Percentiles rank a stretch among this genome's conserved stretches.
phyloP scores from a whole-genome alignment of 306 rosid species.

The Citrullus amarus region DNA sequence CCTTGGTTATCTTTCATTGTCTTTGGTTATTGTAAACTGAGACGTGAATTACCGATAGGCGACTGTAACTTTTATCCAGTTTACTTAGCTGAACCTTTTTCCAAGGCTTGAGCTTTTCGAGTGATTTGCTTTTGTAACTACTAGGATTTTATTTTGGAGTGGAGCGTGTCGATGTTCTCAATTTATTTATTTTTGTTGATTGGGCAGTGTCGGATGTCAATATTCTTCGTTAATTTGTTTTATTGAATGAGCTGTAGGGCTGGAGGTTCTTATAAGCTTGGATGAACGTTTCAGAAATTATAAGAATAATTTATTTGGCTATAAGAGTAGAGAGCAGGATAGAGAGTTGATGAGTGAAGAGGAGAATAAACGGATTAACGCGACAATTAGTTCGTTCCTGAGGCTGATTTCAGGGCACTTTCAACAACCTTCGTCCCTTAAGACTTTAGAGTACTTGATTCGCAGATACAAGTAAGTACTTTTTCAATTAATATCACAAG shows the following conservation, averaged over 20 bases:
- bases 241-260: slow-evolving; percentile 34
- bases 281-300: slow-evolving; percentile 59
- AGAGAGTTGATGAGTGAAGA: slow-evolving; percentile 62
- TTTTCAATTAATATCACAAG: not conserved
- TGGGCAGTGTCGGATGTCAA: not conserved
- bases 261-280: slow-evolving; percentile 47
- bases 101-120: not conserved
- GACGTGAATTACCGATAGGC: not conserved
- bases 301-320: slow-evolving; percentile 58
- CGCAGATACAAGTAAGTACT: slow-evolving; percentile 68
- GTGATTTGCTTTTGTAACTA: not conserved
- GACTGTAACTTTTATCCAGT: not conserved
- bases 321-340: slow-evolving; percentile 50
- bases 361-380: slow-evolving; percentile 48
- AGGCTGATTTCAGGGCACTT: slow-evolving; percentile 52
- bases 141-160: not conserved
- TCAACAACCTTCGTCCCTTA: slow-evolving; percentile 40
- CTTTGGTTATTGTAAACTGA: not conserved
- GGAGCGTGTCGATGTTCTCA: not conserved
- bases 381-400: slow-evolving; percentile 46
- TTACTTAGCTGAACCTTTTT: not conserved
- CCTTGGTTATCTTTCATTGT: not conserved
- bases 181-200: too few relatives aligned
- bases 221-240: not conserved
- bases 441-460: slow-evolving; percentile 82